Evolutionary conservation across 139 green algal genomes (phyloP).

Genomic region (Monoraphidium neglectum): DNA sequence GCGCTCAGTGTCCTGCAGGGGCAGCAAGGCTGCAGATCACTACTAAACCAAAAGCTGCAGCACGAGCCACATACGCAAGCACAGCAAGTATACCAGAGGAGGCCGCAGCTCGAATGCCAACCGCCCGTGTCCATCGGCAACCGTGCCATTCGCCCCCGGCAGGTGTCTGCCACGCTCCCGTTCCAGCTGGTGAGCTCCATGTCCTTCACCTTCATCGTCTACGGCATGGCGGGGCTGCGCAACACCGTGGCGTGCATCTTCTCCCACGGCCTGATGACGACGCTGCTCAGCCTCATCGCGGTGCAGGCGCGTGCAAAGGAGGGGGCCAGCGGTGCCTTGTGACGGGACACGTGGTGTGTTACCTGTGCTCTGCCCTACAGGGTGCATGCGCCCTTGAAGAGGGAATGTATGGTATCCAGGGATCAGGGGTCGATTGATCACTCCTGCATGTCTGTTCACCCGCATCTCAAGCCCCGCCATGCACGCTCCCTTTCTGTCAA

Average conservation of each 20-base stretch:
- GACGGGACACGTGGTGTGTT: no score
- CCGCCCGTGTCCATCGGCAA: no score
- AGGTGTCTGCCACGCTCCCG: slow-evolving; percentile 34
- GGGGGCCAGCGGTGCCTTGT: no score
- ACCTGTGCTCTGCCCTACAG: no score
- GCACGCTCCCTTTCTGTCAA: no score
- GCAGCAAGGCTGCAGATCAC: background rate
- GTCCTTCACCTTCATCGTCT: slow-evolving; percentile 41
- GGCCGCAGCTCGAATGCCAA: no score
- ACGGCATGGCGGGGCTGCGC: slow-evolving; percentile 46
- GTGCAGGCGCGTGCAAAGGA: slow-evolving; percentile 13
- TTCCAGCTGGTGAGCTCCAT: slow-evolving; percentile 43
- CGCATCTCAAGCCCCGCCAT: no score
- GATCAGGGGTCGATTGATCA: no score
- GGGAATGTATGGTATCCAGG: no score
- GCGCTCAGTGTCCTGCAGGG: background rate
- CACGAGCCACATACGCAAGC: background rate
- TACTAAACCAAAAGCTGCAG: background rate
- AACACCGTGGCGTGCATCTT: background rate
- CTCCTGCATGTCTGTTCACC: no score
- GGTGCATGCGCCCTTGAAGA: no score
- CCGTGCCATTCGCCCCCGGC: background rate
- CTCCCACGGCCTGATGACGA: slow-evolving; percentile 18
- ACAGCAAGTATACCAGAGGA: background rate
- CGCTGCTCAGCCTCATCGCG: slow-evolving; percentile 26